phyloP scores from a whole-genome alignment of 371 early-diverging fungal genomes.

The Mucor circinelloides region DNA sequence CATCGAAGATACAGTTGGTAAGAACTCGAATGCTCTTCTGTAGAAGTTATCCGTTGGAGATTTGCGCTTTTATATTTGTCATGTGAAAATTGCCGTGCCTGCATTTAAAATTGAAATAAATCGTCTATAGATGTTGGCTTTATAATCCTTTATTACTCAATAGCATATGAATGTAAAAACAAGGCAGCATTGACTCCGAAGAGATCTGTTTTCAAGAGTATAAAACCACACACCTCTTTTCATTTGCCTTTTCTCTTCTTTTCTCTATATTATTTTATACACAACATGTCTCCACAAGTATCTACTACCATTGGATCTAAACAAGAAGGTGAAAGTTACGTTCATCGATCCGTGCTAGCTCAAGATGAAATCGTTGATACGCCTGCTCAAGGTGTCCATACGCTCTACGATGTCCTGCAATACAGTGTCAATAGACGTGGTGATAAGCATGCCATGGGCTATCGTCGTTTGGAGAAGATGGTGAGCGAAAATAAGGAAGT shows the following conservation, averaged over 20 bases:
- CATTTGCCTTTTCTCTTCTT: background rate
- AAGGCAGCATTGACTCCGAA: background rate
- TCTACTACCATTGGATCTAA: constrained; percentile 11
- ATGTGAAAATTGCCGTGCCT: constrained; percentile 37
- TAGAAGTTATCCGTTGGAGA: constrained; percentile 82
- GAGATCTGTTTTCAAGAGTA: background rate
- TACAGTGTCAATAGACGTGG: constrained; percentile 54
- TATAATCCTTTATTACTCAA: no score
- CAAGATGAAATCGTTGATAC: constrained; percentile 55
- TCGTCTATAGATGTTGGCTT: background rate
- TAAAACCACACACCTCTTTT: background rate
- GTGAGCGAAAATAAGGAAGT: constrained; percentile 82
- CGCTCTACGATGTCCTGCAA: constrained; percentile 72
- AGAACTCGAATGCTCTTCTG: constrained; percentile 62
- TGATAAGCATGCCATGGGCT: constrained; percentile 61
- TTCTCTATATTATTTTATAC: background rate
- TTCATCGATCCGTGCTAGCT: constrained; percentile 59
- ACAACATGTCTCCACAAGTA: background rate
- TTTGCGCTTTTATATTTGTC: constrained; percentile 85
- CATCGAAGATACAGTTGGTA: constrained; percentile 90
- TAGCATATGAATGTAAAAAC: no score
- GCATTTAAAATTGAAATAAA: background rate
- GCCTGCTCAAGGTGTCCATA: constrained; percentile 61
- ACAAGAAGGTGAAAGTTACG: constrained; percentile 45
- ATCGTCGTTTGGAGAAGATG: constrained; percentile 64